Conservation (phyloP, 2,329 filamentous ascomycete genomes). For the Sporothrix sp. region DNA sequence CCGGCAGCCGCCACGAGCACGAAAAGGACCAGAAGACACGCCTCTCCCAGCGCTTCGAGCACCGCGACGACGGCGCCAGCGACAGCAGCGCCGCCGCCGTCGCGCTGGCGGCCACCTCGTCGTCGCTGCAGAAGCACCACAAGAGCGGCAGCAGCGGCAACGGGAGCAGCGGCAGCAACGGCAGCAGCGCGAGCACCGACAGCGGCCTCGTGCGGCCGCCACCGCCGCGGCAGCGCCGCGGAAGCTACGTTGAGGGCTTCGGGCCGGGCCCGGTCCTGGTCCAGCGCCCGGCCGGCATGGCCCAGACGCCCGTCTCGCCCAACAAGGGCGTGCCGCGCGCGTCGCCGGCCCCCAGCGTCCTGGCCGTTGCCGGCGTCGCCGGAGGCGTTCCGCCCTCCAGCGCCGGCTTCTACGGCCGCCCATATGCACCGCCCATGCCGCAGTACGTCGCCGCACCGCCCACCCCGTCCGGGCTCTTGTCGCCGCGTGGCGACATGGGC, state of each 20-base stretch:
- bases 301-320: constrained; percentile 8
- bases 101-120: constrained; percentile 4
- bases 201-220: constrained; percentile 17
- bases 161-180: constrained; percentile 4
- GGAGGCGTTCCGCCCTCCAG: background rate
- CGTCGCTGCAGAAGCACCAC: constrained; percentile 8
- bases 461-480: background rate
- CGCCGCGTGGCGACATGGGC: constrained; percentile 2
- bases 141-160: constrained; percentile 7
- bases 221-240: constrained; percentile 17
- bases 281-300: background rate
- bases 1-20: constrained; percentile 11
- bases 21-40: constrained; percentile 21
- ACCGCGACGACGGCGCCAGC: constrained; percentile 3
- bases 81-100: constrained; percentile 2
- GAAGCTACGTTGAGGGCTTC: constrained; percentile 25
- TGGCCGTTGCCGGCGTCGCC: background rate
- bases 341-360: background rate
- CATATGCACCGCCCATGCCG: too few relatives aligned
- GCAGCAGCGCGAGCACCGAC: constrained; percentile 19
- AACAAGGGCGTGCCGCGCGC: constrained; percentile 9
- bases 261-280: constrained; percentile 17
- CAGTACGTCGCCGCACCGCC: background rate
- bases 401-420: background rate
- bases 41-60: constrained; percentile 25